Conservation (phyloP, 352 stramenopile species). For the Phytophthora tentaculata region DNA sequence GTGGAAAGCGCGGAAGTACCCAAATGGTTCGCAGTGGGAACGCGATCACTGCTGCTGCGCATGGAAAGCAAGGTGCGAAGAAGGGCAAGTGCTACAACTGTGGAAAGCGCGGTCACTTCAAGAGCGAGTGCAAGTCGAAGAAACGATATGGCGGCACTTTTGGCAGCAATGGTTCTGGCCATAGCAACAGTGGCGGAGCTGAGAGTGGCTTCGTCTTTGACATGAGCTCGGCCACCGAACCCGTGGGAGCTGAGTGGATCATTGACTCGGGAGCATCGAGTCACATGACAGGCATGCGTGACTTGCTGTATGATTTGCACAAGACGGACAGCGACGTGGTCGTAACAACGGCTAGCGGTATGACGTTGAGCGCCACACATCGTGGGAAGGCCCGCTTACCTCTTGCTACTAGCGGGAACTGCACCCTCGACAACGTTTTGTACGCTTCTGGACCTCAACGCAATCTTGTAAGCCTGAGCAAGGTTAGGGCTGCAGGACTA, state of each 20-base stretch:
- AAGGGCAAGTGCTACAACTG: constrained; percentile 20
- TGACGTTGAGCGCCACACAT: background rate
- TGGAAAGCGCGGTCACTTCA: constrained; percentile 24
- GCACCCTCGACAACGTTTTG: background rate
- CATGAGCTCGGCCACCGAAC: background rate
- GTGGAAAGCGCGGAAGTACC: background rate
- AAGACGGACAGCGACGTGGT: background rate
- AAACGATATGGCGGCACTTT: background rate
- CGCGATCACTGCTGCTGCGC: constrained; percentile 1
- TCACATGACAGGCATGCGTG: background rate
- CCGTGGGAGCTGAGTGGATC: background rate
- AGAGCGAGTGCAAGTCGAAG: constrained; percentile 19
- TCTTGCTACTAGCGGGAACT: background rate
- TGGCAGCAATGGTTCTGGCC: background rate
- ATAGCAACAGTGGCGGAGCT: background rate
- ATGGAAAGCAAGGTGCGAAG: background rate
- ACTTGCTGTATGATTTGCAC: background rate
- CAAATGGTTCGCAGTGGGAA: background rate
- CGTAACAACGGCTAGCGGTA: background rate
- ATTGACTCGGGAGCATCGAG: background rate
- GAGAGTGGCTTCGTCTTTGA: background rate
- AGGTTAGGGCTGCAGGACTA: no score
- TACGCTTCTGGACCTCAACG: background rate
- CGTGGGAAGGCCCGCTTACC: background rate
- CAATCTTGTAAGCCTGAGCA: no score